Percentiles rank a stretch among this genome's conserved stretches.
Conservation (phyloP, 768 basidiomycete genomes). For the Rhizopogon sp. region DNA sequence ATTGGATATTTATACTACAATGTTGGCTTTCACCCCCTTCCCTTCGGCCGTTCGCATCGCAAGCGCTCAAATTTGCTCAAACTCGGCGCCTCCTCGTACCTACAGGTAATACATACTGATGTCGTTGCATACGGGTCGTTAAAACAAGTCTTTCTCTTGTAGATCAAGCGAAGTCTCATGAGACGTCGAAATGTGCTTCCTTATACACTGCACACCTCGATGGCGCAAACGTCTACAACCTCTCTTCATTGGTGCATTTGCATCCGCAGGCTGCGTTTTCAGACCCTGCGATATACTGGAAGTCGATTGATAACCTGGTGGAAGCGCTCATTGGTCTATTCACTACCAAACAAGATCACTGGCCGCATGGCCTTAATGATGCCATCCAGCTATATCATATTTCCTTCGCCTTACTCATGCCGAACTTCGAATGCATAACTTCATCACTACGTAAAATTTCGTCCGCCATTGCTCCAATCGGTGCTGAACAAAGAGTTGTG, state of each 20-base stretch:
- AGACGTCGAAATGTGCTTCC: not conserved
- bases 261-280: not conserved
- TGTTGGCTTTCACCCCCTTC: not conserved
- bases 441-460: not conserved
- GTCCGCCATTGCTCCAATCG: too few species aligned
- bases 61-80: not conserved
- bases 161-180: not conserved
- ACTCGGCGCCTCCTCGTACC: not conserved
- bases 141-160: not conserved
- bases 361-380: not conserved
- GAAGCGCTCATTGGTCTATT: not conserved
- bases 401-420: not conserved
- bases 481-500: too few species aligned
- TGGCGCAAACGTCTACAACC: not conserved
- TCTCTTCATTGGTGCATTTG: not conserved
- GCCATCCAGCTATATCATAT: not conserved
- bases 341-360: not conserved
- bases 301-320: not conserved
- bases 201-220: not conserved
- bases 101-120: not conserved
- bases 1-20: not conserved
- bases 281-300: not conserved
- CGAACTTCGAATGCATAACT: not conserved
- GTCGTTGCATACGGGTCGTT: not conserved
- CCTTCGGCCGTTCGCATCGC: not conserved